Evolutionary conservation across 805 yeast species (phyloP).

Genomic region (Saccharomycopsis oosterbeekiorum): DNA sequence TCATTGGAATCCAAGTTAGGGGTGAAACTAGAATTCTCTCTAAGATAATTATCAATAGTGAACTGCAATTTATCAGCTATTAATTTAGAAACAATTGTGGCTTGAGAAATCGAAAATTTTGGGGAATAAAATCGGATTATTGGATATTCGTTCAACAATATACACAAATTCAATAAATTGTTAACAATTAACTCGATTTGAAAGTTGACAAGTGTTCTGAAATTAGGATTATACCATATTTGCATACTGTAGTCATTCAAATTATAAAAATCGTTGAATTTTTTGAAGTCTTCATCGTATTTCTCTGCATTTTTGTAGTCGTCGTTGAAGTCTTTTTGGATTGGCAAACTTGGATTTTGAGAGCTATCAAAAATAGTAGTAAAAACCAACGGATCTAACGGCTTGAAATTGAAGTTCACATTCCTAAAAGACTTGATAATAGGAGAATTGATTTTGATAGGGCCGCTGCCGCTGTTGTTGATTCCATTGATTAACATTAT

Average conservation of each 20-base stretch:
- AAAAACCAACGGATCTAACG: conserved; percentile 63
- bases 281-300: not conserved
- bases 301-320: conserved; percentile 14
- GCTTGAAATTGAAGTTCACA: conserved; percentile 42
- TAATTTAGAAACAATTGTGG: conserved; percentile 52
- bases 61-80: conserved; percentile 66
- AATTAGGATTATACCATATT: conserved; percentile 56
- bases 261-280: conserved; percentile 9
- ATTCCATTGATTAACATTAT: not conserved
- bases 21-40: conserved; percentile 57
- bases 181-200: conserved; percentile 53
- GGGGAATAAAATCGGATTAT: conserved; percentile 64
- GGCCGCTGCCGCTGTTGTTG: not conserved
- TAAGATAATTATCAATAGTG: conserved; percentile 65
- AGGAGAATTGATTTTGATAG: not conserved
- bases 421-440: conserved; percentile 28
- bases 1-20: conserved; percentile 41
- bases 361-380: conserved; percentile 44
- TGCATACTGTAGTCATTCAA: conserved; percentile 46
- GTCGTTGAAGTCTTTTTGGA: conserved; percentile 12
- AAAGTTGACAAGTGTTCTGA: conserved; percentile 48
- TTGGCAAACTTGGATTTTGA: conserved; percentile 10
- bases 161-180: conserved; percentile 61
- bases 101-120: conserved; percentile 40
- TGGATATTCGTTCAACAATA: conserved; percentile 81